Base-by-base conservation (phyloP, 1,284 basidiomycete genomes). In the Irpex sp. region DNA sequence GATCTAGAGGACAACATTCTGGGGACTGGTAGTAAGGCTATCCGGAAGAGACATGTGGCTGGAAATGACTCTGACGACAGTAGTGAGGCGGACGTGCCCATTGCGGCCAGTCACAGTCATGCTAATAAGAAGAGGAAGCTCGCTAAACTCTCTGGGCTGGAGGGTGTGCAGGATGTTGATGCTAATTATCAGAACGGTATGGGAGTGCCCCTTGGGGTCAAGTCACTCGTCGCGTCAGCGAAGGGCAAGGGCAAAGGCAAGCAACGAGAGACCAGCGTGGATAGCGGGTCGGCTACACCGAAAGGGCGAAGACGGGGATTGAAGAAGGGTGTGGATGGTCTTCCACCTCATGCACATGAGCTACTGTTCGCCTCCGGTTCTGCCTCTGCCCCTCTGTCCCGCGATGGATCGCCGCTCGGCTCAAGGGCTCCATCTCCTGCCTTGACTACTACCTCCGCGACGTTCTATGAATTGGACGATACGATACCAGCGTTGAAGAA, bases 391-490 rank as follows among this genome's bases (percentile, higher is more conserved):
- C 91, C 90, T 7, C 76, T 75, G 15, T 72, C 74, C 37, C 74
- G 75, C 5, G 78, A 78, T 66, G 66, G 71, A 19, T 78, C 78
- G 5, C 77, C 78, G 8, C 66, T 65, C 21, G 76, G 75, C 13
- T 85, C 90, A 5, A 79, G 88, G 21, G 87, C 86, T 38, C 76
- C 82, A 37, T 91, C 90, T 5, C 90, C 90, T 7, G 79, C 81
- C 4, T 78, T 82, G 3, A 81, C 83, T 0, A 78, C 77, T 54
- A 80, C 82, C 11, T 84, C 86, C 15, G 74, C 79, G 8, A 81
- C 88, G 37, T 82, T 92, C 37, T 92, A 86, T 67, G 89, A 91
- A 67, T 77, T 93, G 36, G 85, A 88, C 62, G 91, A 91, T 65
- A 68, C 74, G 5, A 82, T 87, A 49, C 89, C 88, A 8, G 84